Base-by-base conservation (phyloP, 768 basidiomycete species). In the Clathrus columnatus region DNA sequence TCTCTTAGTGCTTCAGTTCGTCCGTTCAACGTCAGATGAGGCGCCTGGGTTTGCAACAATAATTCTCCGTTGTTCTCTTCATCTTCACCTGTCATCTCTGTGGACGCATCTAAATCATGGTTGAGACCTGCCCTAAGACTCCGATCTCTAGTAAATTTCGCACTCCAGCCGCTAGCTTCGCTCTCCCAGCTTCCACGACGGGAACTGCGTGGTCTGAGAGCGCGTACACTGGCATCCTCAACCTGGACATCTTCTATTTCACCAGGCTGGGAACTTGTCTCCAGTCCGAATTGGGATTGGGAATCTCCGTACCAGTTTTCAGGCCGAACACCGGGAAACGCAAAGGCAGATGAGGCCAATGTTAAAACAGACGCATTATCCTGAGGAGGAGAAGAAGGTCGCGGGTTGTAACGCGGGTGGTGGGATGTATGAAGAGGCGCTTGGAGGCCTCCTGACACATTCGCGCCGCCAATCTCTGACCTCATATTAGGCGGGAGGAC, bases 321-420 rank as follows among this genome's bases (percentile, higher is more conserved):
- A 32, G 69, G 61, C 46, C 82, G 80, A 24, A 72, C 73, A 18
- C 77, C 79, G 16, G 85, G 82, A 51, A 85, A 72, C 0, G 83
- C 94, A 68, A 89, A 96, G 3, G 90, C 92, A 2, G 91, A 94
- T 23, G 91, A 93, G 11, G 95, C 95, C 10, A 99, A 80, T 0
- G 95, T 99, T 46, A 97, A 75, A 53, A 94, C 73, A 1, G 90
- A 93, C 1, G 95, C 95, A 64, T 98, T 93, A 64, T 94, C 92
- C 45, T 82, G 74, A 0, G 95, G 94, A 20, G 91, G 87, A 5
- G 90, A 90, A 16, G 87, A 86, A 21, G 96, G 95, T 21, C 89
- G 83, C 1, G 95, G 95, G 65, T 99, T 99, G 68, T 96, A 91
- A 46, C 92, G 82, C 8, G 95, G 94, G 70, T 97, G 92, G 52